Percentiles rank a stretch among this genome's conserved stretches.
Evolutionary conservation across 805 yeast genomes (phyloP).

Genomic region (Wickerhamiella lipophila): DNA sequence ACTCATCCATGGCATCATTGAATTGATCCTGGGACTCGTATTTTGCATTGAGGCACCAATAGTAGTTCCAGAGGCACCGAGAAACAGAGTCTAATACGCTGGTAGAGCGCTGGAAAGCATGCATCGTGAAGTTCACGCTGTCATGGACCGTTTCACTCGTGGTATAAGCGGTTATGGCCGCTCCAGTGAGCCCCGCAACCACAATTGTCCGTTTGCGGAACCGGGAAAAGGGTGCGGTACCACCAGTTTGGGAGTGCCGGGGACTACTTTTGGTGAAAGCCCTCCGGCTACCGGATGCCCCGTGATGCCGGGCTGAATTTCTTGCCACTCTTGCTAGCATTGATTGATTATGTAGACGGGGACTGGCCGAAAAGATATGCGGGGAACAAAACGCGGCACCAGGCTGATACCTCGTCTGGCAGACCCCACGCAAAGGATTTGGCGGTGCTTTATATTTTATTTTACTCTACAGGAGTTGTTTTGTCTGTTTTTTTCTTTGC

Average conservation of each 20-base stretch:
- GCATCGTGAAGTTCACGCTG: conserved; percentile 19
- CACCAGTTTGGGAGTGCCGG: background rate
- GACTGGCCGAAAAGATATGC: too few relatives aligned
- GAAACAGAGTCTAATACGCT: conserved; percentile 25
- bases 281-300: too few relatives aligned
- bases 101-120: conserved; percentile 23
- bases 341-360: too few relatives aligned
- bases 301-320: too few relatives aligned
- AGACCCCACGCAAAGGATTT: too few relatives aligned
- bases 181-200: background rate
- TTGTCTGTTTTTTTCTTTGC: too few relatives aligned
- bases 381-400: too few relatives aligned
- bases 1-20: conserved; percentile 40
- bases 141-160: conserved; percentile 20
- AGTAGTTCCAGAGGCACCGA: conserved; percentile 61
- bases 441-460: too few relatives aligned
- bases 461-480: too few relatives aligned
- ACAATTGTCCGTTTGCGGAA: background rate
- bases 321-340: too few relatives aligned
- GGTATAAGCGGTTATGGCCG: conserved; percentile 14
- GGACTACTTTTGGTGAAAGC: background rate
- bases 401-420: too few relatives aligned
- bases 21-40: conserved; percentile 38
- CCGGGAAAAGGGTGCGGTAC: background rate
- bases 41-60: conserved; percentile 37